phyloP scores from a whole-genome alignment of 805 yeast genomes.

The Candida yuanshanica region DNA sequence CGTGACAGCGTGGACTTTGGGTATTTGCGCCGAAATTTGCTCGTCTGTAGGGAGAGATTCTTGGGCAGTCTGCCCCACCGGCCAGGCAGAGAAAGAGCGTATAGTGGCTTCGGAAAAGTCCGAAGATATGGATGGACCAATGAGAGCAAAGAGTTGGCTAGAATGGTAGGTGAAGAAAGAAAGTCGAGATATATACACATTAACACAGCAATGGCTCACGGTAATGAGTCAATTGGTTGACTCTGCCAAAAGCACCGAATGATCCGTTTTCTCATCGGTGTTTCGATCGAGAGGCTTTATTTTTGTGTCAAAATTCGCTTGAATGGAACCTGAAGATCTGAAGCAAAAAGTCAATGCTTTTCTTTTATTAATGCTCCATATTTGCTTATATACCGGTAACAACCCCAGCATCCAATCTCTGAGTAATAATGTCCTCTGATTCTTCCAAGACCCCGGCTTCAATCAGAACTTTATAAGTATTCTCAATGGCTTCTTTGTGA shows the following conservation, averaged over 20 bases:
- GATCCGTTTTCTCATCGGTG: too few species aligned
- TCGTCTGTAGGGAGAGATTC: too few species aligned
- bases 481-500: conserved; percentile 43
- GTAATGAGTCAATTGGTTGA: too few species aligned
- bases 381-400: background rate
- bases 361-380: too few species aligned
- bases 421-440: conserved; percentile 29
- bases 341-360: too few species aligned
- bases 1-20: background rate
- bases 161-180: background rate
- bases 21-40: too few species aligned
- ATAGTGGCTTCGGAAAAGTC: background rate
- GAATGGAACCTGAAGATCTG: background rate
- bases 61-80: too few species aligned
- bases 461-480: conserved; percentile 52
- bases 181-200: too few species aligned
- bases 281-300: too few species aligned
- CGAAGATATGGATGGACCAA: background rate
- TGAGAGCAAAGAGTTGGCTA: background rate
- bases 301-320: background rate
- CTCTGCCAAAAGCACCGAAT: too few species aligned
- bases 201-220: too few species aligned
- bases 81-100: background rate
- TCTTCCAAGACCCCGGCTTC: conserved; percentile 54
- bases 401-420: conserved; percentile 9